Conservation (phyloP, 495 filamentous ascomycete species). For the Daldinia concentrica region DNA sequence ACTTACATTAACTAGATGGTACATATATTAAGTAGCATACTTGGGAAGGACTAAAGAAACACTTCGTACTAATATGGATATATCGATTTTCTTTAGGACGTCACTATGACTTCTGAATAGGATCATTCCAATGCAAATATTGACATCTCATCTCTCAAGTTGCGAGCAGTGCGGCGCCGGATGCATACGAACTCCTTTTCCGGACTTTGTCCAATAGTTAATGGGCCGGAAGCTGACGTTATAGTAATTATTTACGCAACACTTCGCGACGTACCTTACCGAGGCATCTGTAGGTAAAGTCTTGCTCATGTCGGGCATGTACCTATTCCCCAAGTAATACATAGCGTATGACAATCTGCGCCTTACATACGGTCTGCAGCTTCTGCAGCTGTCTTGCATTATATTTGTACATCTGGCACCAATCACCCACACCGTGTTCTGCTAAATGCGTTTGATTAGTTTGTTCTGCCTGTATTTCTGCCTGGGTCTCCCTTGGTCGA, state of each 20-base stretch:
- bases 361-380: slow-evolving; percentile 12
- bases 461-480: slow-evolving; percentile 9
- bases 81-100: slow-evolving; percentile 13
- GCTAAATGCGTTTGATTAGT: slow-evolving; percentile 21
- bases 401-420: slow-evolving; percentile 37
- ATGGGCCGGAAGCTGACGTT: background rate
- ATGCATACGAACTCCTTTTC: slow-evolving; percentile 4
- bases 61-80: background rate
- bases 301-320: slow-evolving; percentile 19
- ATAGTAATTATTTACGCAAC: background rate
- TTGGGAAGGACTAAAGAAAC: background rate
- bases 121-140: background rate
- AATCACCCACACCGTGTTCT: slow-evolving; percentile 30
- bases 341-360: background rate
- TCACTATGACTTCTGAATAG: slow-evolving; percentile 20
- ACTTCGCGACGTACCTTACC: slow-evolving; percentile 13
- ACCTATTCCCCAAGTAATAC: slow-evolving; percentile 8
- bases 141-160: slow-evolving; percentile 4
- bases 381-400: slow-evolving; percentile 25
- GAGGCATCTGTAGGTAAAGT: background rate
- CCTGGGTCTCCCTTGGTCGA: slow-evolving; percentile 19
- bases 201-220: slow-evolving; percentile 8
- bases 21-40: background rate
- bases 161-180: background rate
- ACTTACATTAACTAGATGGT: too few species aligned